Percentiles rank a stretch among this genome's conserved stretches.
These are phyloP conservation scores for Ehretia macrophylla DNA, from an alignment of 257 asterid species.

Conservation along the genomic window DNA sequence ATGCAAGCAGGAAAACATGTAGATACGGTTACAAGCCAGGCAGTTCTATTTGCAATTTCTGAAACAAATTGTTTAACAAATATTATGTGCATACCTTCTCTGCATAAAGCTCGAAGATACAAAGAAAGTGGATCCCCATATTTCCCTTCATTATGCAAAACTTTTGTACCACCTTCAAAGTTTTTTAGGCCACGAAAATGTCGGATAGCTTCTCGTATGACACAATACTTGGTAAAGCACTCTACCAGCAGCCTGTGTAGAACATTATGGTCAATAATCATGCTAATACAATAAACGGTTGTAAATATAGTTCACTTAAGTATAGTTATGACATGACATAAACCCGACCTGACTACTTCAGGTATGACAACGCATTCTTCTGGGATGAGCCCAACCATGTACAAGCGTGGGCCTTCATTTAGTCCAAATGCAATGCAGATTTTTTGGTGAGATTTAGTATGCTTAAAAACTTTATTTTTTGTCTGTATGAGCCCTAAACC, in stretches of 20 bases:
- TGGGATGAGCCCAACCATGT: too few species aligned
- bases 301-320: not conserved
- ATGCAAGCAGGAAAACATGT: too few species aligned
- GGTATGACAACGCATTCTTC: too few species aligned
- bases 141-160: slow-evolving; percentile 71
- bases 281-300: not conserved
- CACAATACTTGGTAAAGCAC: slow-evolving; percentile 97
- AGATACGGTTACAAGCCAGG: too few species aligned
- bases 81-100: slow-evolving; percentile 61
- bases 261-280: slow-evolving; percentile 7
- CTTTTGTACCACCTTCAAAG: slow-evolving; percentile 71
- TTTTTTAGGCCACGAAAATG: slow-evolving; percentile 88
- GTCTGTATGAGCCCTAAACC: not conserved
- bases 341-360: too few species aligned
- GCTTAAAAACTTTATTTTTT: not conserved
- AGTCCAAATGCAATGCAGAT: not conserved
- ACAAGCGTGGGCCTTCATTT: too few species aligned
- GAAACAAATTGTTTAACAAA: not conserved
- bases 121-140: slow-evolving; percentile 94
- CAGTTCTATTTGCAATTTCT: too few species aligned
- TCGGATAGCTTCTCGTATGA: slow-evolving; percentile 81
- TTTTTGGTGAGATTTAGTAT: not conserved
- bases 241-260: slow-evolving; percentile 80
- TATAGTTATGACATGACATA: too few species aligned
- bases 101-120: slow-evolving; percentile 90